Conservation (phyloP, 345 rosid species). For the Psidium friedrichsthalianum region DNA sequence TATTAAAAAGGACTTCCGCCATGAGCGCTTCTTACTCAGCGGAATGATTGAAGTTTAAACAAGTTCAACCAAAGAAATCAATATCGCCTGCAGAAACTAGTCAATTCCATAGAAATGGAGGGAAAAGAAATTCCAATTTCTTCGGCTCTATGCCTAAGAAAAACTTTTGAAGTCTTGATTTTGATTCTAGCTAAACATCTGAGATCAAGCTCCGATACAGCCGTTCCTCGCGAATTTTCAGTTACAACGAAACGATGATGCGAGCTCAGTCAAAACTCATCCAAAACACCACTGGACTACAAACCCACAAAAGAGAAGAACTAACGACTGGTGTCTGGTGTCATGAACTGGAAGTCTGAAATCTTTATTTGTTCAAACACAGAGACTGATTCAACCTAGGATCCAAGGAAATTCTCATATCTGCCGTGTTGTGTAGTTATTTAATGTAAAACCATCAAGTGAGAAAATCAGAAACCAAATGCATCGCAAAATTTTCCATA, state of each 20-base stretch:
- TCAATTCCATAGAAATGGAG: too few species aligned
- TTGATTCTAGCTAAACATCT: not conserved
- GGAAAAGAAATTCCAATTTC: too few species aligned
- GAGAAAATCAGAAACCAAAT: too few species aligned
- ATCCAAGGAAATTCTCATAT: not conserved
- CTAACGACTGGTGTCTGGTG: not conserved
- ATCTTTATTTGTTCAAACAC: not conserved
- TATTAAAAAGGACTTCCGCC: too few species aligned
- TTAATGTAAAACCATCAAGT: too few species aligned
- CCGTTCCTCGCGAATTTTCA: not conserved
- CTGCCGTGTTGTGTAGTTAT: not conserved
- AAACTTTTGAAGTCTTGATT: not conserved
- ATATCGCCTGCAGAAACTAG: too few species aligned
- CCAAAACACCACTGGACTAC: not conserved
- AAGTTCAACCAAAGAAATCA: too few species aligned
- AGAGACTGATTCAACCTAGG: not conserved
- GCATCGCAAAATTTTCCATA: too few species aligned
- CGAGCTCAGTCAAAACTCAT: not conserved
- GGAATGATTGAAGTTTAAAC: too few species aligned
- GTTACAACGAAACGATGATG: not conserved
- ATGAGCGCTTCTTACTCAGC: too few species aligned
- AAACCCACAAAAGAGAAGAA: not conserved
- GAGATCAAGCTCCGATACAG: not conserved
- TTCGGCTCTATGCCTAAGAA: not conserved
- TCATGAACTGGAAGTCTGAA: not conserved